A percentile compares a stretch with the other conserved stretches of the same genome.
These are phyloP conservation scores for Boletellus dicymbophilus DNA, from an alignment of 1,284 basidiomycete genomes.

Conservation along the genomic window DNA sequence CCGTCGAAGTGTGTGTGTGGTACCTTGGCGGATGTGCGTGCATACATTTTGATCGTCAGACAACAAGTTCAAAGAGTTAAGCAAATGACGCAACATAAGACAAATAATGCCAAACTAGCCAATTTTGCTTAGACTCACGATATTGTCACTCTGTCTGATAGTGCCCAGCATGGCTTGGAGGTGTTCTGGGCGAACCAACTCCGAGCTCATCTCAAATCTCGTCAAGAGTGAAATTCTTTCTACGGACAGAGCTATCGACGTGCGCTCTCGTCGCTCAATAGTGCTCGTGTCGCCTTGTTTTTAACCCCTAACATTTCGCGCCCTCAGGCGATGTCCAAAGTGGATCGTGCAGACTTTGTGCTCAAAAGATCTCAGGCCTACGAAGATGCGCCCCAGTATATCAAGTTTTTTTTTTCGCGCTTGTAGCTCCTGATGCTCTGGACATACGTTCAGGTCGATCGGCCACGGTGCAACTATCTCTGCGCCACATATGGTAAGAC, in stretches of 20 bases:
- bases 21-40: constrained; percentile 33
- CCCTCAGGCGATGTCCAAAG: constrained; percentile 67
- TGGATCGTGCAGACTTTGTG: constrained; percentile 80
- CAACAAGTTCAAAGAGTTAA: no score
- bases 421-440: background rate
- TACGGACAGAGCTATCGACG: constrained; percentile 50
- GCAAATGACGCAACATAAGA: constrained; percentile 1
- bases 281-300: background rate
- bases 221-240: constrained; percentile 52
- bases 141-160: background rate
- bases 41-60: constrained; percentile 22
- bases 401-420: background rate
- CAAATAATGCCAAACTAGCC: constrained; percentile 18
- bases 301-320: constrained; percentile 2
- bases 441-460: constrained; percentile 52
- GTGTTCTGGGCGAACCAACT: constrained; percentile 68
- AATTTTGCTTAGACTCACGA: background rate
- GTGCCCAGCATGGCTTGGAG: constrained; percentile 74
- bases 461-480: constrained; percentile 86
- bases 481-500: constrained; percentile 85
- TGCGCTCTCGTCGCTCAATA: constrained; percentile 29
- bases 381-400: constrained; percentile 76
- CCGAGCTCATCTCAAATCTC: constrained; percentile 75
- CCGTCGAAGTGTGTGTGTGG: background rate
- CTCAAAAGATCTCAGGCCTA: constrained; percentile 58